Conservation (phyloP, 2,329 filamentous ascomycete species). For the Aureobasidium uvarum region DNA sequence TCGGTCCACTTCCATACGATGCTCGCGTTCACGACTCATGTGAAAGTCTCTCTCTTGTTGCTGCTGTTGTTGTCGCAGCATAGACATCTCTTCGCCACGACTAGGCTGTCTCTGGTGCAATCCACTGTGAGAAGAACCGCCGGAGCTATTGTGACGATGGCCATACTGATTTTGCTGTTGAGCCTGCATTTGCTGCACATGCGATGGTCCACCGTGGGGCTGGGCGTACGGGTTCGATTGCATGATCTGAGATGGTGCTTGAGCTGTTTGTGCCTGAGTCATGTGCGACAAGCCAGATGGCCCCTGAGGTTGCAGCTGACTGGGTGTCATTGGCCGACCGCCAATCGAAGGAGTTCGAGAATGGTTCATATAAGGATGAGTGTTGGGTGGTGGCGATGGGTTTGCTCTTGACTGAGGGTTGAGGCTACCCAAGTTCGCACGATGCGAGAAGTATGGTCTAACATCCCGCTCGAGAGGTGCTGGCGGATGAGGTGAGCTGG, state of each 20-base stretch:
- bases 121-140: constrained; percentile 29
- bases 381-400: constrained; percentile 40
- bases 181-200: constrained; percentile 30
- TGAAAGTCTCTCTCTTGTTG: constrained; percentile 27
- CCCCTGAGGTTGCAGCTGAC: constrained; percentile 25
- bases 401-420: constrained; percentile 35
- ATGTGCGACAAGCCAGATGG: constrained; percentile 14
- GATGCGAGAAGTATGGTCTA: constrained; percentile 36
- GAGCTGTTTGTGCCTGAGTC: constrained; percentile 14
- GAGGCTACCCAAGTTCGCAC: constrained; percentile 34
- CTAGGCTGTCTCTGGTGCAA: constrained; percentile 34
- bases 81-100: constrained; percentile 32
- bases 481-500: constrained; percentile 32
- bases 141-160: constrained; percentile 37
- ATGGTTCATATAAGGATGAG: constrained; percentile 32
- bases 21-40: constrained; percentile 18
- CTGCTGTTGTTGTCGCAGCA: constrained; percentile 26
- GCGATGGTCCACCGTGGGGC: not conserved
- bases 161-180: constrained; percentile 34
- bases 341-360: constrained; percentile 38
- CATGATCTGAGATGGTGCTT: constrained; percentile 30
- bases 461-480: constrained; percentile 35
- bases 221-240: constrained; percentile 36
- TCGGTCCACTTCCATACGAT: constrained; percentile 24
- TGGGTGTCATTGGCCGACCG: constrained; percentile 29